Conservation (phyloP, 179 eudicot genomes). For the Silene vulgaris region DNA sequence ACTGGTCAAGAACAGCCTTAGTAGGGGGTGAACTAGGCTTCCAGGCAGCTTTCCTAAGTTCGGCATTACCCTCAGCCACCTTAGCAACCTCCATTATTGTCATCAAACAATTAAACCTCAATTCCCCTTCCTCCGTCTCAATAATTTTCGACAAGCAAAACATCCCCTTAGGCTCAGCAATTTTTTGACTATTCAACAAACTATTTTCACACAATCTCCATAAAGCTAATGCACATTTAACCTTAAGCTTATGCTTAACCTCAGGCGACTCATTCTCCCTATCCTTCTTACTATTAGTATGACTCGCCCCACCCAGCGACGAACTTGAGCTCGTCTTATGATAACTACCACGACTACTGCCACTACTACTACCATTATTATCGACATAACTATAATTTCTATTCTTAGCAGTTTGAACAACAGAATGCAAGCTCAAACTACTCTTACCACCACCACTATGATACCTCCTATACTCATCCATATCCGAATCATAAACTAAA, state of each 20-base stretch:
- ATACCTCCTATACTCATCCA: slow-evolving; percentile 39
- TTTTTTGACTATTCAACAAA: slow-evolving; percentile 55
- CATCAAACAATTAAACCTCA: slow-evolving; percentile 52
- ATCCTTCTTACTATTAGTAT: slow-evolving; percentile 36
- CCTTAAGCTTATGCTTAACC: slow-evolving; percentile 45
- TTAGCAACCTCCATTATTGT: slow-evolving; percentile 59
- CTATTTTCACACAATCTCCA: slow-evolving; percentile 51
- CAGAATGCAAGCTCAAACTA: slow-evolving; percentile 49
- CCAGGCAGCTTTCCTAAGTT: slow-evolving; percentile 57
- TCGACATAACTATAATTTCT: slow-evolving; percentile 15
- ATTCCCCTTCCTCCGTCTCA: slow-evolving; percentile 49
- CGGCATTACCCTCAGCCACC: slow-evolving; percentile 54
- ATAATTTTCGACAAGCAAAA: slow-evolving; percentile 56
- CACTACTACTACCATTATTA: slow-evolving; percentile 8
- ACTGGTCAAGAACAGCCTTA: slow-evolving; percentile 56
- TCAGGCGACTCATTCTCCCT: slow-evolving; percentile 49
- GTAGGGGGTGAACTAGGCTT: slow-evolving; percentile 59
- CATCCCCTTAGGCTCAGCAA: slow-evolving; percentile 61
- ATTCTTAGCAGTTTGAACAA: slow-evolving; percentile 46
- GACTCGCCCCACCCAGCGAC: slow-evolving; percentile 36
- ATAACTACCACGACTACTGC: slow-evolving; percentile 23
- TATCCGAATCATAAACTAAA: slow-evolving; percentile 45
- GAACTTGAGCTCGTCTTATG: slow-evolving; percentile 31
- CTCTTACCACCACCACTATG: slow-evolving; percentile 31
- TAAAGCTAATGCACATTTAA: slow-evolving; percentile 48